Evolutionary conservation across 164 flowering plant genomes (phyloP), one percentile per base, ranked within the genome.

Genomic region (Liquidambar formosana): DNA sequence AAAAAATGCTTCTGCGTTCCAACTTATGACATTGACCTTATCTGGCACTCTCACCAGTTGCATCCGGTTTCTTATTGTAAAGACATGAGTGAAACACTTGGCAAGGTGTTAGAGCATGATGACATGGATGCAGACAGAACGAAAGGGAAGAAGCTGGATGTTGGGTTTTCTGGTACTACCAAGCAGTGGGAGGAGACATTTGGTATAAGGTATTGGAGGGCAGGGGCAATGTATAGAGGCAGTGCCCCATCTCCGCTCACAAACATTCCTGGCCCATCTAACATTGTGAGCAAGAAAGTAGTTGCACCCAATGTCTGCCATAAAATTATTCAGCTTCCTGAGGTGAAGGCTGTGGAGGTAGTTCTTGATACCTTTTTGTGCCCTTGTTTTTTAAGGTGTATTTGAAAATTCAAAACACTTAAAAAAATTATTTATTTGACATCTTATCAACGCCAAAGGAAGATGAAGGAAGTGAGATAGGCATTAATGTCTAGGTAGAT

Each of bases 41-140:
- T 96, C 45, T 96, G 99, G 98, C 99, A 96, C 71, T 75, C 97
- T 16, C 99, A 96, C 68, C 98, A 93, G 72, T 66, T 96, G 71
- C 87, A 96, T 67, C 88, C 99, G 19, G 83, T 74, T 71, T 81
- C 91, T 68, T 96, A 96, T 70, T 84, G 92, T 68, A 79, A 88
- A 49, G 92, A 96, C 73, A 66, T 93, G 69, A 61, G 61, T 11
- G 62, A 72, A 67, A 53, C 72, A 33, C 61, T 88, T 68, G 97
- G 97, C 46, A 85, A 76, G 78, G 80, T 93, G 28, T 73, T 93
- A 71, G 93, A 85, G 72, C 99, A 95, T 74, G 97, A 93, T 77
- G 99, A 95, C 79, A 90, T 70, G 13, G 99, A 89, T 65, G 85
- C 96, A 6, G 91, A 91, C 78, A 76, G 97, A 80, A 70, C 87